These are phyloP conservation scores for Talaromyces ruber DNA, from an alignment of 495 filamentous ascomycete species.

Conservation along the genomic window DNA sequence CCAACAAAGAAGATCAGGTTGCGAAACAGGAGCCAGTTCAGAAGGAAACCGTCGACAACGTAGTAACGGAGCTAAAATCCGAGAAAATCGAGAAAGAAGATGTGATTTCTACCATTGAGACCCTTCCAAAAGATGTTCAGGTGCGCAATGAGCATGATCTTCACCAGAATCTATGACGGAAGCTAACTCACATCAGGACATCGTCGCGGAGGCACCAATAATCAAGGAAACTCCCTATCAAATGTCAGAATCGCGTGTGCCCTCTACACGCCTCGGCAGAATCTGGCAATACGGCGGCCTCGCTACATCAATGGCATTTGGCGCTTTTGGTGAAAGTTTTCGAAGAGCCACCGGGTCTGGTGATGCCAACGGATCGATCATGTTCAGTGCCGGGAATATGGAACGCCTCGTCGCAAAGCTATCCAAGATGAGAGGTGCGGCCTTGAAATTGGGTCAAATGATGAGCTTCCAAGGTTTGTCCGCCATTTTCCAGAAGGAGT, in stretches of 20 bases:
- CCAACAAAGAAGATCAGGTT: slow-evolving; percentile 1
- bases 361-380: slow-evolving; percentile 59
- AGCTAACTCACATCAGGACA: background rate
- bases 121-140: background rate
- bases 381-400: slow-evolving; percentile 85
- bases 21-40: background rate
- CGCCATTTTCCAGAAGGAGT: background rate
- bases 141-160: background rate
- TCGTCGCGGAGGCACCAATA: background rate
- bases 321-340: slow-evolving; percentile 77
- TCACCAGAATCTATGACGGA: background rate
- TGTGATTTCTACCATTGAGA: background rate
- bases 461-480: slow-evolving; percentile 77
- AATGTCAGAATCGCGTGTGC: slow-evolving; percentile 83
- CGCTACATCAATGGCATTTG: slow-evolving; percentile 90
- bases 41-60: background rate
- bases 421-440: slow-evolving; percentile 94
- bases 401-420: slow-evolving; percentile 86
- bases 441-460: slow-evolving; percentile 96
- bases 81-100: background rate
- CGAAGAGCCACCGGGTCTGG: slow-evolving; percentile 57
- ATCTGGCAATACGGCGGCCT: slow-evolving; percentile 93
- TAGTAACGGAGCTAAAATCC: background rate
- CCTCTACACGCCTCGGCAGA: slow-evolving; percentile 75
- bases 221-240: slow-evolving; percentile 39